Conservation (phyloP, 495 filamentous ascomycete species). For the Amphirosellinia nigrospora region DNA sequence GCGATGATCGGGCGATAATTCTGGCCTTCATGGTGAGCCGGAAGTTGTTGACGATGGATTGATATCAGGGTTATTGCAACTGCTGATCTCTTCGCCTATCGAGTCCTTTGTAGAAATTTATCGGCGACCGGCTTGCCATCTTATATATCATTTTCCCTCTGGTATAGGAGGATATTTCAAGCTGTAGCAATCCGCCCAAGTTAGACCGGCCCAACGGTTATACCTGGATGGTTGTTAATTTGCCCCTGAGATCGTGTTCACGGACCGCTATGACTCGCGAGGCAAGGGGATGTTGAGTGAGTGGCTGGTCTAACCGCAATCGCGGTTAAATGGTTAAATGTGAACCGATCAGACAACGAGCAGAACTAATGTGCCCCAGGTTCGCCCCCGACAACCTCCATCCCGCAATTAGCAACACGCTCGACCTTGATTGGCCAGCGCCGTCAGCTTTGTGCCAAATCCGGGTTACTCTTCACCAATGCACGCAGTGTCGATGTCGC, state of each 20-base stretch:
- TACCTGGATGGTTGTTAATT: not conserved
- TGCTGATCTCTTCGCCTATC: not conserved
- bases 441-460: constrained; percentile 5
- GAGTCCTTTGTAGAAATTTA: not conserved
- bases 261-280: constrained; percentile 1
- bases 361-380: constrained; percentile 14
- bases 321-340: constrained; percentile 24
- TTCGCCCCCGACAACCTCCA: not conserved
- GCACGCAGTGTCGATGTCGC: not conserved
- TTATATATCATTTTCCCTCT: constrained; percentile 16
- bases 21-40: constrained; percentile 32
- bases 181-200: not conserved
- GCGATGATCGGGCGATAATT: constrained; percentile 21
- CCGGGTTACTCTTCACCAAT: not conserved
- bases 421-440: constrained; percentile 1
- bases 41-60: constrained; percentile 47
- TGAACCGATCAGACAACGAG: constrained; percentile 11
- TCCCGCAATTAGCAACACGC: constrained; percentile 12
- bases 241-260: not conserved
- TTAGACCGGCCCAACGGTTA: not conserved
- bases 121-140: constrained; percentile 4
- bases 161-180: not conserved
- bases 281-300: constrained; percentile 5
- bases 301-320: constrained; percentile 18
- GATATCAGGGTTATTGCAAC: not conserved